Percentiles rank a stretch among this genome's conserved stretches.
Evolutionary conservation across 768 basidiomycete genomes (phyloP).

Genomic region (Cystobasidium ongulense): DNA sequence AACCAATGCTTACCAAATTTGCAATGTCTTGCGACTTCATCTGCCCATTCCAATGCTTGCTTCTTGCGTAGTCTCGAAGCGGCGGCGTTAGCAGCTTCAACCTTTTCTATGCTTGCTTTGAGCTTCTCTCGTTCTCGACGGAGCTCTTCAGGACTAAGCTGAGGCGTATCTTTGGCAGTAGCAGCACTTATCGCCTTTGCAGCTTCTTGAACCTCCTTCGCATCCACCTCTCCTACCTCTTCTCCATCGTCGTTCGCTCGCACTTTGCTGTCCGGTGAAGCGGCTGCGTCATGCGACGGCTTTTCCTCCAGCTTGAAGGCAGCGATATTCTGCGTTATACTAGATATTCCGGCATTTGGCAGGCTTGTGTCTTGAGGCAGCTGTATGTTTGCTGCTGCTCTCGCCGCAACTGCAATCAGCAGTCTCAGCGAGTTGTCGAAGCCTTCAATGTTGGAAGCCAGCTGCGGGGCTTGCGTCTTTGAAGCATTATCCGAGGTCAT

Average conservation of each 20-base stretch:
- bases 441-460: slow-evolving; percentile 10
- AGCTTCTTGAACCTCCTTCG: not conserved
- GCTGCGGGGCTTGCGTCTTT: not conserved
- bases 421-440: slow-evolving; percentile 10
- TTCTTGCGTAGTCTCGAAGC: not conserved
- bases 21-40: slow-evolving; percentile 22
- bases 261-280: not conserved
- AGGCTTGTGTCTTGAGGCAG: slow-evolving; percentile 10
- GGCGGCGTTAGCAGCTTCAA: not conserved
- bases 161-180: not conserved
- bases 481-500: not conserved
- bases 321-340: not conserved
- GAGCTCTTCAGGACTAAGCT: slow-evolving; percentile 4
- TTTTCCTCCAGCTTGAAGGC: not conserved
- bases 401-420: slow-evolving; percentile 17
- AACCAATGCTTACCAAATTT: slow-evolving; percentile 6
- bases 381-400: slow-evolving; percentile 9
- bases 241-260: not conserved
- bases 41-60: slow-evolving; percentile 22
- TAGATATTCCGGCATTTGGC: not conserved
- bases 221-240: not conserved
- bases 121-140: slow-evolving; percentile 23
- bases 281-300: not conserved
- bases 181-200: not conserved
- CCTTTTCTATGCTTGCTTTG: not conserved